These are phyloP conservation scores for Gonium pectorale DNA, from an alignment of 139 green algal genomes.

Conservation along the genomic window DNA sequence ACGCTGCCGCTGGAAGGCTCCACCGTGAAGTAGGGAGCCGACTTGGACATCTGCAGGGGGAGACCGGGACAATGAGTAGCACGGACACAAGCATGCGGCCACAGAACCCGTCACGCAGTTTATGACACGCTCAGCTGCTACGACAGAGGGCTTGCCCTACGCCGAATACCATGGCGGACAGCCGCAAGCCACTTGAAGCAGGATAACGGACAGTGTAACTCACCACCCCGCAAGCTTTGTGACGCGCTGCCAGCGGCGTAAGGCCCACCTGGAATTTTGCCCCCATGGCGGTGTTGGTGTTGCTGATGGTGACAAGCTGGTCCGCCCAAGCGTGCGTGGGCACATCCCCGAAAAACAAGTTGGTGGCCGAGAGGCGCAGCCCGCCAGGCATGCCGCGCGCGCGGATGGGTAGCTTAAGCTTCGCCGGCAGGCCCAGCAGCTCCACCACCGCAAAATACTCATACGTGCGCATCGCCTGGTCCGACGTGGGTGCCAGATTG, in stretches of 20 bases:
- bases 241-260: too few species aligned
- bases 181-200: too few species aligned
- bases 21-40: slow-evolving; percentile 54
- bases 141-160: too few species aligned
- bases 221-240: too few species aligned
- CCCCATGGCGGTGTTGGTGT: slow-evolving; percentile 53
- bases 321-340: slow-evolving; percentile 55
- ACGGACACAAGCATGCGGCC: too few species aligned
- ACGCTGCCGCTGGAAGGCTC: slow-evolving; percentile 46
- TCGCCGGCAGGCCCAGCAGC: slow-evolving; percentile 38
- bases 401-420: slow-evolving; percentile 59
- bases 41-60: slow-evolving; percentile 30
- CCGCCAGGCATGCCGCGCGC: slow-evolving; percentile 41
- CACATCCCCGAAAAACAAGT: slow-evolving; percentile 61
- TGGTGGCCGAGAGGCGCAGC: slow-evolving; percentile 3
- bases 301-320: slow-evolving; percentile 57
- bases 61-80: not conserved
- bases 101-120: too few species aligned
- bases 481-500: not conserved
- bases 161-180: too few species aligned
- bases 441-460: slow-evolving; percentile 58
- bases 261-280: slow-evolving; percentile 34
- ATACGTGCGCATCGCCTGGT: slow-evolving; percentile 47
- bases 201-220: too few species aligned
- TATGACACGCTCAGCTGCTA: too few species aligned